These are phyloP conservation scores for Coniosporium tulheliwenetii DNA, from an alignment of 2,329 filamentous ascomycete species.

Conservation along the genomic window DNA sequence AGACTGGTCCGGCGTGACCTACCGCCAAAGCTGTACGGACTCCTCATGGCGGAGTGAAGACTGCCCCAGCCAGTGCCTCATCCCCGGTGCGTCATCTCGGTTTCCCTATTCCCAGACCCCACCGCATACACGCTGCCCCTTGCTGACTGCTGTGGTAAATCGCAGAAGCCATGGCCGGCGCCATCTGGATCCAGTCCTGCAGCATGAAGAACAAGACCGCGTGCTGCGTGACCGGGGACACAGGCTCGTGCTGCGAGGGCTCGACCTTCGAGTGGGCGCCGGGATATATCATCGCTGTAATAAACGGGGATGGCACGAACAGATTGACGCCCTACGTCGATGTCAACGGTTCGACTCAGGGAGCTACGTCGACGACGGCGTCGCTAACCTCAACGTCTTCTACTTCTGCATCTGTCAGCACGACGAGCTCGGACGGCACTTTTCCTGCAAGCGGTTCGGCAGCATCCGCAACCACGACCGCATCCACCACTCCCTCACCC, in stretches of 20 bases:
- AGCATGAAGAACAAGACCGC: background rate
- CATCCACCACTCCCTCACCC: background rate
- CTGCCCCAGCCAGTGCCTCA: slow-evolving; percentile 1
- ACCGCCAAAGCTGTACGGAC: slow-evolving; percentile 2
- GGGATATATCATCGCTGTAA: slow-evolving; percentile 2
- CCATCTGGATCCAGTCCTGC: slow-evolving; percentile 1
- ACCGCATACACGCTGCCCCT: too few relatives aligned
- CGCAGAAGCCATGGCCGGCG: background rate
- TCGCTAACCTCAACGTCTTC: background rate
- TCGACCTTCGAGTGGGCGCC: slow-evolving; percentile 2
- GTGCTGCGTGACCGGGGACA: slow-evolving; percentile 1
- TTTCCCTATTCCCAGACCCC: background rate
- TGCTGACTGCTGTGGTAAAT: background rate
- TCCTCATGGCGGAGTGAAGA: background rate
- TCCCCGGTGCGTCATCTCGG: background rate
- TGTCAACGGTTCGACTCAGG: background rate
- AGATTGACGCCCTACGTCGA: slow-evolving; percentile 1
- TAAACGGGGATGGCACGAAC: slow-evolving; percentile 2
- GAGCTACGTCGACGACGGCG: background rate
- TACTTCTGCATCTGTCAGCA: background rate
- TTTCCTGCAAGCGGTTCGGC: background rate
- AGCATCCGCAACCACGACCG: background rate
- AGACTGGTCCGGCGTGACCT: slow-evolving; percentile 3
- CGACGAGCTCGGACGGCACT: background rate
- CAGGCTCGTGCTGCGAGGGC: background rate